These are phyloP conservation scores for Wickerhamomyces mucosus DNA, from an alignment of 805 yeast species.

Conservation along the genomic window DNA sequence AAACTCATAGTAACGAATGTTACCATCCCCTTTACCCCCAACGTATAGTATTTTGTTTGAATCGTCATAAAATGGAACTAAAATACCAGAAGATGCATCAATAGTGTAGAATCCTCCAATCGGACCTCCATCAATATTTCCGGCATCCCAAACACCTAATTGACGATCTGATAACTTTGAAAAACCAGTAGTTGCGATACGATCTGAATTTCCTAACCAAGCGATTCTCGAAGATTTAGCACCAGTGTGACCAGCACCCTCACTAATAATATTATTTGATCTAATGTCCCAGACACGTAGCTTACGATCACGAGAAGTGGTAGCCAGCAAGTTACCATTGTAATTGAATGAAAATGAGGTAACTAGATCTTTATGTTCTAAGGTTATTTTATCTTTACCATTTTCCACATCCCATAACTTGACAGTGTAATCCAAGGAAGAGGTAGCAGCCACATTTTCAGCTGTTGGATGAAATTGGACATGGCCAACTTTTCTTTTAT, in stretches of 20 bases:
- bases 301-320: conserved; percentile 85
- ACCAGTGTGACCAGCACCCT: conserved; percentile 87
- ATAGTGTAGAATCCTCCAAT: conserved; percentile 81
- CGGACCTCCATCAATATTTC: conserved; percentile 67
- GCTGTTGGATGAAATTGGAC: conserved; percentile 86
- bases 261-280: conserved; percentile 61
- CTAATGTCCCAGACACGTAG: conserved; percentile 89
- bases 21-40: conserved; percentile 98
- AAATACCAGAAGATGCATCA: conserved; percentile 87
- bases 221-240: conserved; percentile 83
- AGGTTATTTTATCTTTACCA: conserved; percentile 59
- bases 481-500: conserved; percentile 88
- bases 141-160: conserved; percentile 86
- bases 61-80: conserved; percentile 86
- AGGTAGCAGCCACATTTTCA: conserved; percentile 74
- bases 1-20: conserved; percentile 87
- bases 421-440: conserved; percentile 84
- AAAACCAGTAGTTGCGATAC: conserved; percentile 91
- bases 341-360: conserved; percentile 90
- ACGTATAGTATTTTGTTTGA: conserved; percentile 71
- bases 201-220: conserved; percentile 84
- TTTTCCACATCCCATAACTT: conserved; percentile 84
- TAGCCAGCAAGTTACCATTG: conserved; percentile 79
- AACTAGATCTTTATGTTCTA: conserved; percentile 83
- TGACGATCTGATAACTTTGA: conserved; percentile 90